phyloP scores from a whole-genome alignment of 495 filamentous ascomycete species.

The Hypoxylon fuscum region DNA sequence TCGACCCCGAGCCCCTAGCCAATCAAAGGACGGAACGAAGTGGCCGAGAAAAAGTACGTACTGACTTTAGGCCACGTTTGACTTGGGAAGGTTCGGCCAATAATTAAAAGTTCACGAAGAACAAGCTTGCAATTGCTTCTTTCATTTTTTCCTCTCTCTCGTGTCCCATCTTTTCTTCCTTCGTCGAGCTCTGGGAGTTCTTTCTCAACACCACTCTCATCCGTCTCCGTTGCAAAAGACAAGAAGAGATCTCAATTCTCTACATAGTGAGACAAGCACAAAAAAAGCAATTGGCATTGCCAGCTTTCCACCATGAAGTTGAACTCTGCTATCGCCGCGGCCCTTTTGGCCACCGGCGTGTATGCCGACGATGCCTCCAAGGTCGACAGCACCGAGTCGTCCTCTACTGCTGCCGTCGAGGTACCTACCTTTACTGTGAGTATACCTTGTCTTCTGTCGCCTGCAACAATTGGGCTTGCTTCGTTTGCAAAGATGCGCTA shows the following conservation, averaged over 20 bases:
- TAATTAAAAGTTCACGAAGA: conserved; percentile 43
- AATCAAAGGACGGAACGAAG: conserved; percentile 29
- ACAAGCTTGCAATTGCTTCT: conserved; percentile 27
- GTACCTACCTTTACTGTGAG: conserved; percentile 92
- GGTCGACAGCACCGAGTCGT: conserved; percentile 60
- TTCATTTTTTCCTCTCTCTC: conserved; percentile 23
- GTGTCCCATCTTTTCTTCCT: conserved; percentile 43
- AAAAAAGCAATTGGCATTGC: conserved; percentile 21
- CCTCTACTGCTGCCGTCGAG: conserved; percentile 64
- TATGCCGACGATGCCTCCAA: conserved; percentile 76
- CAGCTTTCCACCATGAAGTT: conserved; percentile 69
- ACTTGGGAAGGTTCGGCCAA: conserved; percentile 37
- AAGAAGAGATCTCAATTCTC: too few relatives aligned
- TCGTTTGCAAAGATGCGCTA: not conserved
- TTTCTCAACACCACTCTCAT: conserved; percentile 38
- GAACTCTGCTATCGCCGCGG: conserved; percentile 77
- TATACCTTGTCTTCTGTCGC: too few relatives aligned
- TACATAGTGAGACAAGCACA: conserved; percentile 19
- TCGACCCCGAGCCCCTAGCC: conserved; percentile 23
- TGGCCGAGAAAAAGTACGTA: conserved; percentile 39
- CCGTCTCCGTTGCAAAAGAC: conserved; percentile 29
- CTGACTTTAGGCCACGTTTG: conserved; percentile 42
- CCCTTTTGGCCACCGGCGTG: conserved; percentile 72
- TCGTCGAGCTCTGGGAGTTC: conserved; percentile 56
- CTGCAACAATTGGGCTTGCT: too few relatives aligned